These are phyloP conservation scores for Ophiosphaerella narmari DNA, from an alignment of 2,329 filamentous ascomycete species.

Conservation along the genomic window DNA sequence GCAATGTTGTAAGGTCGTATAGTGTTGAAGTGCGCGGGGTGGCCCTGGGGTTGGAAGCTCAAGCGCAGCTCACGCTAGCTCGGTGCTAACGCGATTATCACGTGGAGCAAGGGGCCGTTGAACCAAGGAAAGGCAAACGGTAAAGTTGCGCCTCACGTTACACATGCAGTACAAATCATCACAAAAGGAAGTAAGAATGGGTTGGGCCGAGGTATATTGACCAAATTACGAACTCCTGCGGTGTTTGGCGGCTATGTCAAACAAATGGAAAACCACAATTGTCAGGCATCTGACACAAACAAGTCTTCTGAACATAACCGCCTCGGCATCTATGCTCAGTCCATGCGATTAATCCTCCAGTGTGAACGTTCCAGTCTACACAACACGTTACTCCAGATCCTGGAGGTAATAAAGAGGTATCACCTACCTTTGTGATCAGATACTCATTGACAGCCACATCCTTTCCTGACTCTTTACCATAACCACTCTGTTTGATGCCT, in stretches of 20 bases:
- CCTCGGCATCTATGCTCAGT: conserved; percentile 1
- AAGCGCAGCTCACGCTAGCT: no score
- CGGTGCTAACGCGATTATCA: conserved; percentile 15
- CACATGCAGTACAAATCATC: neutral
- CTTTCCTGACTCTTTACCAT: conserved; percentile 70
- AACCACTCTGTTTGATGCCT: conserved; percentile 70
- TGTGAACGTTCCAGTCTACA: conserved; percentile 63
- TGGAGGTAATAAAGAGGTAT: no score
- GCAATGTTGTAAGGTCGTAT: neutral
- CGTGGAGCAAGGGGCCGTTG: conserved; percentile 7
- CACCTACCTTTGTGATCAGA: conserved; percentile 58
- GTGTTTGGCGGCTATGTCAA: neutral
- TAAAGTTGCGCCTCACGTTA: neutral
- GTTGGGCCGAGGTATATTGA: neutral
- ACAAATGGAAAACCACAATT: conserved; percentile 2
- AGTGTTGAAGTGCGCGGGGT: conserved; percentile 18
- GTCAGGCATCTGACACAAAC: neutral
- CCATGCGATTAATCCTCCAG: conserved; percentile 48
- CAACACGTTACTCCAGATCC: no score
- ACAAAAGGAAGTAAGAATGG: neutral
- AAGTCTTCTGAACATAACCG: neutral
- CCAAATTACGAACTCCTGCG: no score
- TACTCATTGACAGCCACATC: conserved; percentile 68
- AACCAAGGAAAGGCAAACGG: neutral
- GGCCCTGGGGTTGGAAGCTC: conserved; percentile 8